Evolutionary conservation across 371 early-diverging fungal species (phyloP).

Genomic region (Dichotomocladium elegans): DNA sequence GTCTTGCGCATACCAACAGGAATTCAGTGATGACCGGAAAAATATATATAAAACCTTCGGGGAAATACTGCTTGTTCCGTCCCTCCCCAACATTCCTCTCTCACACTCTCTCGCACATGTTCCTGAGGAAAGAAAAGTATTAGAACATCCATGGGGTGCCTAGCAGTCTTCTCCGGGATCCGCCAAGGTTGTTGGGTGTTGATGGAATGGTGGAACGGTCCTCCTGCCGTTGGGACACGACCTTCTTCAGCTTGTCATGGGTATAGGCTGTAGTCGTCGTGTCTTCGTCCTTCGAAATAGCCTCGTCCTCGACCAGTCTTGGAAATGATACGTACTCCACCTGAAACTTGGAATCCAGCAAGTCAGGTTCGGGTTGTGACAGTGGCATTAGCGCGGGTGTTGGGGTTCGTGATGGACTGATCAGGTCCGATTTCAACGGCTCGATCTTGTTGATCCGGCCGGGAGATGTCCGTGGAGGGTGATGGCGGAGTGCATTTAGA

Average conservation of each 20-base stretch:
- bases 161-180: neutral
- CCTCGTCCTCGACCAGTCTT: constrained; percentile 4
- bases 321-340: constrained; percentile 6
- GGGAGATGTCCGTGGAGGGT: neutral
- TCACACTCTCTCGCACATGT: too few relatives aligned
- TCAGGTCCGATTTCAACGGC: neutral
- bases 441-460: neutral
- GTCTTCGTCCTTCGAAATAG: neutral
- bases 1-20: too few relatives aligned
- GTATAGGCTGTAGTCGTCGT: neutral
- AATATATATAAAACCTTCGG: too few relatives aligned
- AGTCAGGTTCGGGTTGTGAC: neutral
- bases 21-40: too few relatives aligned
- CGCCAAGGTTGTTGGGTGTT: neutral
- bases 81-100: too few relatives aligned
- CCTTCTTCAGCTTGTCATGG: neutral
- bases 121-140: neutral
- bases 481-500: constrained; percentile 1
- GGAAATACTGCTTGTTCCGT: too few relatives aligned
- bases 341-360: constrained; percentile 3
- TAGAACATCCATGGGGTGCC: constrained; percentile 7
- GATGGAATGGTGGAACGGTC: too few relatives aligned
- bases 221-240: too few relatives aligned
- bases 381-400: too few relatives aligned
- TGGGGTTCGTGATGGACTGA: neutral